Base-by-base conservation (phyloP, 768 basidiomycete genomes). In the Dentipellis sp. region DNA sequence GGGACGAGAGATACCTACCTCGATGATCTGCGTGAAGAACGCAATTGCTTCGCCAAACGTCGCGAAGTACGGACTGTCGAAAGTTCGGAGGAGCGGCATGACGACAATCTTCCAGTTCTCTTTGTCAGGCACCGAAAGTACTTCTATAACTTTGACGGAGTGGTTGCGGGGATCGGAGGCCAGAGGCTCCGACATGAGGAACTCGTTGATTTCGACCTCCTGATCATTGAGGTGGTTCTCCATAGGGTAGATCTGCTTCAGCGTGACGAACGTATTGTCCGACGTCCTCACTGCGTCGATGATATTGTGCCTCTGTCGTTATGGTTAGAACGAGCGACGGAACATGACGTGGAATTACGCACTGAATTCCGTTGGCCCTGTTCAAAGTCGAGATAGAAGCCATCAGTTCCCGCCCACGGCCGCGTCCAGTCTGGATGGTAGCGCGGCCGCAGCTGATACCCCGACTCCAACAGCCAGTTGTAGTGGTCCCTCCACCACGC, bases 11-110 rank as follows among this genome's bases (percentile, higher is more conserved):
- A 7, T 5, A 8, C 56, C 4, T 50, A 63, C 67, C 57, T 68
- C 61, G 35, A 68, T 52, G 1, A 64, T 36, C 42, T 68, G 66
- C 1, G 56, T 36, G 5, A 67, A 53, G 45, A 62, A 69, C 10
- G 61, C 62, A 3, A 69, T 51, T 8, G 59, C 59, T 38, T 69
- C 67, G 6, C 60, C 68, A 14, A 59, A 53, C 3, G 64, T 65
- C 17, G 60, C 56, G 40, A 67, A 69, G 9, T 22, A 56, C n/a
- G 68, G 66, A 17, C 59, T 52, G 22, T 66, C 50, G 46, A 55
- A 59, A 1, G 45, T 35, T 0, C 63, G 49, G 2, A 67, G 57
- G 17, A 60, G 57, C 16, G 67, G 66, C 58, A 65, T 60, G 14
- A 67, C 56, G 40, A 63, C 55, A 17, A 56, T 12, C 21, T 55